These are phyloP conservation scores for Saccharomycopsis olivae DNA, from an alignment of 805 yeast genomes.

Conservation along the genomic window DNA sequence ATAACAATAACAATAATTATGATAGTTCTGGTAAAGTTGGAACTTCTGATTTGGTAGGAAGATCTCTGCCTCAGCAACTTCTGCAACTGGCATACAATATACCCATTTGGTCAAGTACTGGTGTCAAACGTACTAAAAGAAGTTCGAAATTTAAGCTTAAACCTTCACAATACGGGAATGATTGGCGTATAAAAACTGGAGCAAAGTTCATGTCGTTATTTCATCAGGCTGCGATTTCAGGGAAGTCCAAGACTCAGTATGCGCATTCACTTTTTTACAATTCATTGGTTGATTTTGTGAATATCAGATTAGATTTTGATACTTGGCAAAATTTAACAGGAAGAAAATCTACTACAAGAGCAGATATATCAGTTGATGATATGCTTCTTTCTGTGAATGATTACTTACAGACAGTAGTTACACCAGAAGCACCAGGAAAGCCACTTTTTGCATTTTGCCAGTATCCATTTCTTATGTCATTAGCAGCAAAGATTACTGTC, in stretches of 20 bases:
- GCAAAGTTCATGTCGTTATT: slow-evolving; percentile 47
- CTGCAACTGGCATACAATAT: no score
- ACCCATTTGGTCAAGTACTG: no score
- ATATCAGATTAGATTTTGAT: slow-evolving; percentile 71
- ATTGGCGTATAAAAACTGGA: slow-evolving; percentile 74
- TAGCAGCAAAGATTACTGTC: slow-evolving; percentile 74
- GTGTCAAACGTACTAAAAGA: slow-evolving; percentile 12
- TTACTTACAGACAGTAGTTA: slow-evolving; percentile 13
- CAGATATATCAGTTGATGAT: slow-evolving; percentile 8
- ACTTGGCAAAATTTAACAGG: slow-evolving; percentile 53
- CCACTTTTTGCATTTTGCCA: slow-evolving; percentile 57
- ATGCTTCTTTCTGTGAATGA: slow-evolving; percentile 13
- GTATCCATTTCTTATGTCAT: slow-evolving; percentile 69
- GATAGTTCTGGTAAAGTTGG: neutral
- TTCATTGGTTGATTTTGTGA: slow-evolving; percentile 68
- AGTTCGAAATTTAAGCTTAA: slow-evolving; percentile 24
- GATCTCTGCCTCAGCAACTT: no score
- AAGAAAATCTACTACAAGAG: slow-evolving; percentile 18
- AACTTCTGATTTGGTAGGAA: neutral
- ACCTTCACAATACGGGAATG: slow-evolving; percentile 56
- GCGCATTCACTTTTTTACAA: slow-evolving; percentile 55
- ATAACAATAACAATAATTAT: neutral
- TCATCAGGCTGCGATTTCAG: slow-evolving; percentile 37
- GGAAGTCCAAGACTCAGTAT: slow-evolving; percentile 24
- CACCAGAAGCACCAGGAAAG: slow-evolving; percentile 18